Base-by-base conservation (phyloP, 108 stramenopile species). In the Fistulifera solaris region DNA sequence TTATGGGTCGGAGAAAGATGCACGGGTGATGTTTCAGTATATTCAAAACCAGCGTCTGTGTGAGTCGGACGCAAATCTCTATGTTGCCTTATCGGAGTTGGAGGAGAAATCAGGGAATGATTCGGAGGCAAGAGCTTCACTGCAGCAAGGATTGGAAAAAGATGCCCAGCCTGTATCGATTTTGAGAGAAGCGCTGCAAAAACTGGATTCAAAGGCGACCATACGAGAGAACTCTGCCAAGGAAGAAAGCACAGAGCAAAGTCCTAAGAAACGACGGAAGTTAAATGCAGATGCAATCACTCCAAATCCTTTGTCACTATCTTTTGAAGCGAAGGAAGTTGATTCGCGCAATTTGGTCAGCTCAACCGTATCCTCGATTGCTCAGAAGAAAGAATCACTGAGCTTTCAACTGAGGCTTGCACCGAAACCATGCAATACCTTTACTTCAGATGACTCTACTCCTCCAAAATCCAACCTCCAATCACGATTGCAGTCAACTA, bases 21-120 rank as follows among this genome's bases (percentile, higher is more conserved):
- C 77, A 19, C 63, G 74, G 11, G 24, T 61, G 27, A 76, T 75
- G 8, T 73, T 61, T n/a, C 73, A 64, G 16, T 62, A 69, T 39
- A 73, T 83, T 38, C 61, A 51, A 27, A 18, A 28, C 7, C 18
- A 35, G 43, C 21, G 19, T 25, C 15, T 19, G 19, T 28, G 28
- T 31, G 40, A 59, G 42, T 47, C 41, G 12, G 58, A 51, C 13
- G 63, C 77, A 0, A 31, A 38, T 5, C 66, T 67, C 52, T 78
- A 76, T 42, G 11, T 83, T 0, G 35, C 58, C 12, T 25, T 55
- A 5, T 67, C 81, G 1, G 39, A 61, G 13, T 51, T 78, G 35
- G 75, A 81, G 39, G 14, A 19, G 18, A 64, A 56, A 15, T 40
- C 22, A 13, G 48, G 57, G 23, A 31, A 48, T 35, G 14, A 16